Evolutionary conservation across 2,329 filamentous ascomycete genomes (phyloP), one percentile per base, ranked within the genome.

Genomic region (Metarhizium guizhouense): DNA sequence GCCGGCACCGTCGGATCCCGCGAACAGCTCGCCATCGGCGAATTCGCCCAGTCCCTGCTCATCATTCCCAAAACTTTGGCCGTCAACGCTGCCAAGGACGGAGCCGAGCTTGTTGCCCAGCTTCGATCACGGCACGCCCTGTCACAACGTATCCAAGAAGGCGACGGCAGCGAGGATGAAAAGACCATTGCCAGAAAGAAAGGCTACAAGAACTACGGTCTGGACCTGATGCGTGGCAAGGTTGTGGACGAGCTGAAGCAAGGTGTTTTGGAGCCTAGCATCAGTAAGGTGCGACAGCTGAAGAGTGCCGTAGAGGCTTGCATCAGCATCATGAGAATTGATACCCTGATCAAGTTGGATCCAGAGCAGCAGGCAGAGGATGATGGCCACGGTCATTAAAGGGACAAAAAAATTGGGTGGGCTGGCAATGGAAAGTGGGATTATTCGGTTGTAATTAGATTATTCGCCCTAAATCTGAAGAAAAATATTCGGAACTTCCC

Each of bases 291-390:
- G 63, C 88, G 93, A 74, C 94, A 97, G 79, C 79, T 99, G 68
- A 99, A 99, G 86, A 95, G 88, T 74, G 94, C 94, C 32, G 94
- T 99, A 52, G 94, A 99, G 77, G 94, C 94, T 55, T 97, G 94
- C 74, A 95, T 99, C 73, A 89, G 91, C 68, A 97, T 99, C 71
- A 97, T 99, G 94, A 84, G 94, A 67, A 99, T 99, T 70, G 94
- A 99, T 77, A 97, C 94, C 62, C 80, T 99, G 74, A 97, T 99
- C 76, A 95, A 95, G 79, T 77, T 99, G 72, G 94, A 99, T 79
- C 92, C 92, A 18, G 91, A 96, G 78, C 82, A 86, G 77, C 80
- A 82, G 68, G 43, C 38, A 47, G 82, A 85, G 67, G 83, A 83
- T 63, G 88, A 95, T 74, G 91, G 90, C 56, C 90, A 95, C 74